Conservation (phyloP, 208 protist species). For the Eutreptiella sp. region DNA sequence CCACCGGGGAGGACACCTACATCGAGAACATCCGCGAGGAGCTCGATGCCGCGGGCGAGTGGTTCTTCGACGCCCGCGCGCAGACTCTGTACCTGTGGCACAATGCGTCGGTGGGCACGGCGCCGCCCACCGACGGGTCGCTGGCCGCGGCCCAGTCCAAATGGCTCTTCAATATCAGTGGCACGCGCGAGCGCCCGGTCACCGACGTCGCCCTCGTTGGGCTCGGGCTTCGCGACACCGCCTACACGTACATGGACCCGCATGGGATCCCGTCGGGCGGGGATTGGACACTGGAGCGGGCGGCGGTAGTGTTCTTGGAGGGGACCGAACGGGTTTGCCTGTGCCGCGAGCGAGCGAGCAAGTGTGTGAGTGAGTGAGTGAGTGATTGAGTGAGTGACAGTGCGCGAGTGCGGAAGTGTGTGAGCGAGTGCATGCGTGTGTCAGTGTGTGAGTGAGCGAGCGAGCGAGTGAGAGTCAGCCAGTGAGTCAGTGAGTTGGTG, state of each 20-base stretch:
- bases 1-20: constrained; percentile 27
- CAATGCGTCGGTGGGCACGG: constrained; percentile 19
- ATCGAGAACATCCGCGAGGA: constrained; percentile 38
- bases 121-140: constrained; percentile 4
- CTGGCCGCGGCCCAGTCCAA: not conserved
- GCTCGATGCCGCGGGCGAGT: constrained; percentile 29
- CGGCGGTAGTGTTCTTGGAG: constrained; percentile 30
- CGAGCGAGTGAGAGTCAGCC: too few relatives aligned
- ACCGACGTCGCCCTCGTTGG: constrained; percentile 3
- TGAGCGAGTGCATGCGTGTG: too few relatives aligned
- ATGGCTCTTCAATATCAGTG: constrained; percentile 11
- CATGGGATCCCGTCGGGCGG: constrained; percentile 35
- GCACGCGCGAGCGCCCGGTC: constrained; percentile 6
- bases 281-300: constrained; percentile 34
- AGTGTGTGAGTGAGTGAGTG: too few relatives aligned
- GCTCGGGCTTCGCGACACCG: constrained; percentile 6
- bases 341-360: too few relatives aligned
- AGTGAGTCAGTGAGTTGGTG: too few relatives aligned
- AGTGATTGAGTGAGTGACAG: too few relatives aligned
- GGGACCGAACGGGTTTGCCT: constrained; percentile 9
- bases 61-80: constrained; percentile 8
- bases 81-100: constrained; percentile 19
- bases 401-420: too few relatives aligned
- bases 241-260: constrained; percentile 35
- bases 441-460: too few relatives aligned